Evolutionary conservation across 2,329 filamentous ascomycete genomes (phyloP), one percentile per base, ranked within the genome.

Genomic region (Metarhizium sp.): DNA sequence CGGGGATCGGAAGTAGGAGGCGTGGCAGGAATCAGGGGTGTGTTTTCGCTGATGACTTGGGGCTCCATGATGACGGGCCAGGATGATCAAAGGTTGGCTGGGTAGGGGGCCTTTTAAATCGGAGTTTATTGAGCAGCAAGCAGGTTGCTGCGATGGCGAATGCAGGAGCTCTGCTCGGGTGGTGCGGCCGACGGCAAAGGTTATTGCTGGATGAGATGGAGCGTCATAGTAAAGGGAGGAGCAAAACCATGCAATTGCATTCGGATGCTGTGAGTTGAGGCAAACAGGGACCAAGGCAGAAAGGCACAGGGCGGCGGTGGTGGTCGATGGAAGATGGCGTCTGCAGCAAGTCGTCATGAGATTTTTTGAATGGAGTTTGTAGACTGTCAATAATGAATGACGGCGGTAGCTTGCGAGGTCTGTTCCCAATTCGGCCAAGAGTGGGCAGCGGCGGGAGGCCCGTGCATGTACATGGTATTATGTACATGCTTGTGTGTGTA

Each of bases 11-110:
- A 56, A n/a, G 64, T 64, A 20, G 49, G n/a, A 7, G 48, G 51
- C 13, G 46, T 32, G 13, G 51, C 25, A 34, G 62, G 61, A 6
- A 73, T 64, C 7, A 73, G 61, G 53, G 71, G 71, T 50, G 70
- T 69, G 53, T 64, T 65, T 61, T 73, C 71, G 62, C 60, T 60
- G 13, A 61, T 56, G 30, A 56, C 54, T 52, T 63, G 65, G 56
- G 63, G 59, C 52, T 66, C 66, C 65, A 66, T 65, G 42, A n/a
- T 40, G 40, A 6, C 40, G 18, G 11, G 25, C 29, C 32, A 10
- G 16, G 32, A 46, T 20, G 25, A 10, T 4, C 42, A 45, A 45
- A 50, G 10, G 36, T 36, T 10, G 29, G 13, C 30, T 16, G 47
- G 32, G 29, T 30, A 16, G 2, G 10, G 34, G 20, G 36, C 32